Base-by-base conservation (phyloP, 2,329 filamentous ascomycete genomes). In the Eutypella sp. region DNA sequence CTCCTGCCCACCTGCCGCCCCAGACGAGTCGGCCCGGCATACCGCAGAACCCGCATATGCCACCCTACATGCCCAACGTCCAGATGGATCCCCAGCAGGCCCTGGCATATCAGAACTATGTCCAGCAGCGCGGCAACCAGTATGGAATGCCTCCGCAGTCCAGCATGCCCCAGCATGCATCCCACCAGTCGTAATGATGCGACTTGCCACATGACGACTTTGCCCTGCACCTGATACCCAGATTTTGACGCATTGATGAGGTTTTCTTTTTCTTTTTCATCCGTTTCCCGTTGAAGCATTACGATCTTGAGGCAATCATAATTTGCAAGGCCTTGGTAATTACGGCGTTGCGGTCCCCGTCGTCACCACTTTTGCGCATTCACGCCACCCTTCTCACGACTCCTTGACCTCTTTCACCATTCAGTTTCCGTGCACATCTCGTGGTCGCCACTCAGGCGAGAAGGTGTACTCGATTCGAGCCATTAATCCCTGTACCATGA, bases 71-170 rank as follows among this genome's bases (percentile, higher is more conserved):
- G 75, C 71, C 77, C 36, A 73, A 76, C 53, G 83, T 89, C 60
- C 78, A 83, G 34, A 80, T 81, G 64, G 88, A 87, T 59, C 82
- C 86, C 57, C 84, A 89, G 61, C 84, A 90, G 67, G 87, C 89
- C 50, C 75, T 89, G 60, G 85, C 85, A 27, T 95, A 95, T 65
- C 85, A 89, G 64, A 87, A 82, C 66, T 93, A 93, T 63, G 82
- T 95, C 59, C 84, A 87, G 63, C 84, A 83, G 68, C 80, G 80
- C 62, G 78, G 79, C 54, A 82, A 81, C 60, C 85, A 85, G 60
- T 91, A 90, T 60, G 82, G 81, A 42, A 89, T 95, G 82, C 85
- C 86, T 44, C 79, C 85, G 44, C 84, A 87, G 64, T 76, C 79
- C 53, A 82, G 87, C 58, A 88, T 93, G 79, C 85, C 87, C 47